These are phyloP conservation scores for Cyclotella atomus DNA, from an alignment of 108 stramenopile species.

Conservation along the genomic window DNA sequence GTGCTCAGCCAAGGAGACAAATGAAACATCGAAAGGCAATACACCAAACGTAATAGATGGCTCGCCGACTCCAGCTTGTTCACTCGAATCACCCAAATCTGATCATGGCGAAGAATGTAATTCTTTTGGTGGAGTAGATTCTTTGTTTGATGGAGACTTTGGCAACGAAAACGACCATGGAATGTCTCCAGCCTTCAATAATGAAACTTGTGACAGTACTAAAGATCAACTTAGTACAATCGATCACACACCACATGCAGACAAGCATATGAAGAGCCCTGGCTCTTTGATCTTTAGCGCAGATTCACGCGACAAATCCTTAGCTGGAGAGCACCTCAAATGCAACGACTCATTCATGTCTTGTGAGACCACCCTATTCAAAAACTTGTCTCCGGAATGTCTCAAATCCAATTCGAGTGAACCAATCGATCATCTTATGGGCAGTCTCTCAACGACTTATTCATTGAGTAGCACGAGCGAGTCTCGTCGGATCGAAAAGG, in stretches of 20 bases:
- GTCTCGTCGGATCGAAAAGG: slow-evolving; percentile 54
- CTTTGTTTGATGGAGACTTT: too few relatives aligned
- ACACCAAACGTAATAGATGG: too few relatives aligned
- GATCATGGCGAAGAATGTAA: too few relatives aligned
- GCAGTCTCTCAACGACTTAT: slow-evolving; percentile 19
- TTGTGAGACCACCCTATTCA: slow-evolving; percentile 22
- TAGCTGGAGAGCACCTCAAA: neutral
- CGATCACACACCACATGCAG: neutral
- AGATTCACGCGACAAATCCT: neutral
- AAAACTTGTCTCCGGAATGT: slow-evolving; percentile 43
- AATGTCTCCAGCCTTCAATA: too few relatives aligned
- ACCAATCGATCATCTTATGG: slow-evolving; percentile 13
- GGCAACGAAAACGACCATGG: too few relatives aligned
- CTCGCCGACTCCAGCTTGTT: too few relatives aligned
- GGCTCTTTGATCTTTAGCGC: neutral
- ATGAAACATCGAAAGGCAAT: too few relatives aligned
- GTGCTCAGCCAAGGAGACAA: too few relatives aligned
- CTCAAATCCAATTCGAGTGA: slow-evolving; percentile 17
- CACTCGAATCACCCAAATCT: too few relatives aligned
- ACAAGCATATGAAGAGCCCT: neutral
- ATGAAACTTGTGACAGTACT: neutral
- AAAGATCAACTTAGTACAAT: neutral
- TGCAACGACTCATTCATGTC: slow-evolving; percentile 16
- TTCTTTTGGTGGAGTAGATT: too few relatives aligned
- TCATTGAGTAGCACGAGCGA: slow-evolving; percentile 5